Conservation (phyloP, 202 grass and related monocot genomes). For the Schoenoplectus tabernaemontani region DNA sequence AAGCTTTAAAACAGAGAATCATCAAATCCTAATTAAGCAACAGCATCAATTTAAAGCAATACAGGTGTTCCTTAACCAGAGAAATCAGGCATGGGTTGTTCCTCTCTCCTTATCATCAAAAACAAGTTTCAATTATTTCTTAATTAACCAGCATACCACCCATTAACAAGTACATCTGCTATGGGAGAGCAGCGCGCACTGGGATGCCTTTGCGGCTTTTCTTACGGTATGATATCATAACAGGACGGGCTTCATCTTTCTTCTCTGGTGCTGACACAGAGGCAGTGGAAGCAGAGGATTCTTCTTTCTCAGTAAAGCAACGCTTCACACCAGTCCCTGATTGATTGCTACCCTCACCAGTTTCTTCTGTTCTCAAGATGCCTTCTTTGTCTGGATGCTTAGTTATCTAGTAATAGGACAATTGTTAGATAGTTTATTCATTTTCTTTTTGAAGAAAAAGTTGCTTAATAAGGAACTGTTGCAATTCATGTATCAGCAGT, state of each 20-base stretch:
- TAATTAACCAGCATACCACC: not conserved
- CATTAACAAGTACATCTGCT: not conserved
- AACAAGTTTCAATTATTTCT: not conserved
- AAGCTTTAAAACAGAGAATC: not conserved
- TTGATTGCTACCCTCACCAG: not conserved
- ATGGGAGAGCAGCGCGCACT: not conserved
- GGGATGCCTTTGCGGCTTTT: constrained; percentile 17
- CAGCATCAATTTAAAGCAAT: not conserved
- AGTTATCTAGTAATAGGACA: not conserved
- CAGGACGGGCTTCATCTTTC: not conserved
- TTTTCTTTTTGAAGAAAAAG: not conserved
- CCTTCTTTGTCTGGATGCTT: not conserved
- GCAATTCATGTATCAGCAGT: not conserved
- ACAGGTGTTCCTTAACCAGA: not conserved
- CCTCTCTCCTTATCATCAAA: not conserved
- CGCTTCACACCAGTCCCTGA: not conserved
- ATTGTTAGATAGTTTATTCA: not conserved
- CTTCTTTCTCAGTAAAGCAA: not conserved
- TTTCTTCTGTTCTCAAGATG: not conserved
- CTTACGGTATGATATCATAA: not conserved
- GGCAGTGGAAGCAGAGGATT: not conserved
- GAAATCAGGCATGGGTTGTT: not conserved
- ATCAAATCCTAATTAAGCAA: not conserved
- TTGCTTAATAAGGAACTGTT: not conserved
- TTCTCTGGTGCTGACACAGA: not conserved